Evolutionary conservation across 2,329 filamentous ascomycete genomes (phyloP), one percentile per base, ranked within the genome.

Genomic region (Penicillium corylophilum): DNA sequence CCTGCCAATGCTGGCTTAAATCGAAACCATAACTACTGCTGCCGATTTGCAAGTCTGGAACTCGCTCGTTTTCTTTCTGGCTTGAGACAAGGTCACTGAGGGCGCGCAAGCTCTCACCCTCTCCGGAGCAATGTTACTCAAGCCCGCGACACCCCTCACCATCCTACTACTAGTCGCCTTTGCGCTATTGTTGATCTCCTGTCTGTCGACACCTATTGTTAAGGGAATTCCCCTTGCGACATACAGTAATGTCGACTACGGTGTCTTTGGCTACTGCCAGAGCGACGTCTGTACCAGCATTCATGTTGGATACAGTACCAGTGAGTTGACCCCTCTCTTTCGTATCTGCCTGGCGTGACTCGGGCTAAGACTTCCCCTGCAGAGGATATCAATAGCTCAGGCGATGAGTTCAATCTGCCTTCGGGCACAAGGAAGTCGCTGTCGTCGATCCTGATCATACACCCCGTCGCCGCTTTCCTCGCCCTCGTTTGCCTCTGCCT

Each of bases 121-220:
- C 36, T 44, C 44, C 53, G 46, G 54, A 52, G 55, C 31, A 50
- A 85, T 76, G 77, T 90, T 95, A 84, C 79, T 97, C 71, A 89
- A 92, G 67, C 92, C 94, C 56, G 93, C 94, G 56, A 97, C 94
- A 54, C 93, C 94, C 62, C 79, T 99, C 69, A 86, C 92, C 62
- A 78, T 96, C 62, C 77, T 97, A 70, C 87, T 97, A 66, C 82
- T 95, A 57, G 80, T 83, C 66, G 91, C 93, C 60, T 96, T 99
- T 73, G 87, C 80, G 57, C 79, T 97, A 56, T 81, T 97, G 46
- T 79, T 97, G 42, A 79, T 99, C 35, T 89, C 91, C 42, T 89
- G 92, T 35, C 77, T 99, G n/a, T 96, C 93, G 1, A 92, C 90
- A 0, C 94, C 94, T 16, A 85, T 99, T 61, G 87, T 97, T 68